These are phyloP conservation scores for Fusarium oligoseptatum DNA, from an alignment of 2,329 filamentous ascomycete species.

Conservation along the genomic window DNA sequence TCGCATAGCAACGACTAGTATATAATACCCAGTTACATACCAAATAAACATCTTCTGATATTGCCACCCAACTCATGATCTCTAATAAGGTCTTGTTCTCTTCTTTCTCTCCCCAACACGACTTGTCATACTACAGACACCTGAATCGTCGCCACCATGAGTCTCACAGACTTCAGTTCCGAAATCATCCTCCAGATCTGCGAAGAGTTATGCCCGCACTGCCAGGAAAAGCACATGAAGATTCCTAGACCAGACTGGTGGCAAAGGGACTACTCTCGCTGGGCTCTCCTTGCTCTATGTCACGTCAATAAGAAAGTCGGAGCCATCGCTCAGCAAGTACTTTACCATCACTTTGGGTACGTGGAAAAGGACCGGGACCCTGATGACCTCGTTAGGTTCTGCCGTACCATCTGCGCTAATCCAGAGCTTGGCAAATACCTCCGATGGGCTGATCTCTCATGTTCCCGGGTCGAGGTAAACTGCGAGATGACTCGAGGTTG, in stretches of 20 bases:
- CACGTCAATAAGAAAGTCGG: background rate
- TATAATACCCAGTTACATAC: background rate
- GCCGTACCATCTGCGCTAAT: background rate
- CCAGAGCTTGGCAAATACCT: background rate
- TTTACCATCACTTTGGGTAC: slow-evolving; percentile 20
- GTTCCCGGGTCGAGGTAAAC: background rate
- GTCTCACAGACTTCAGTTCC: background rate
- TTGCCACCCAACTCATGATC: background rate
- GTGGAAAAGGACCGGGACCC: background rate
- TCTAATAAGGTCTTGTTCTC: background rate
- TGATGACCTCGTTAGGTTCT: background rate
- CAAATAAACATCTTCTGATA: background rate
- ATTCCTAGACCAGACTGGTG: background rate
- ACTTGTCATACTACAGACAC: background rate
- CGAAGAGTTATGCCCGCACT: slow-evolving; percentile 23
- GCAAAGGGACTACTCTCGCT: background rate
- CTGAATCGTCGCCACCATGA: background rate
- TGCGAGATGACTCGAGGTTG: background rate
- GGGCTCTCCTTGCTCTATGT: background rate
- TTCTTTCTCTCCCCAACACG: background rate
- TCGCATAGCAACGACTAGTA: background rate
- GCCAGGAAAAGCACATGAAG: background rate
- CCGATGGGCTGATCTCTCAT: background rate
- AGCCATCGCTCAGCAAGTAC: slow-evolving; percentile 8
- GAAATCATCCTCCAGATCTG: slow-evolving; percentile 12